These are phyloP conservation scores for Lodderomyces pseudojiufengensis DNA, from an alignment of 1,139 yeast genomes.

Conservation along the genomic window DNA sequence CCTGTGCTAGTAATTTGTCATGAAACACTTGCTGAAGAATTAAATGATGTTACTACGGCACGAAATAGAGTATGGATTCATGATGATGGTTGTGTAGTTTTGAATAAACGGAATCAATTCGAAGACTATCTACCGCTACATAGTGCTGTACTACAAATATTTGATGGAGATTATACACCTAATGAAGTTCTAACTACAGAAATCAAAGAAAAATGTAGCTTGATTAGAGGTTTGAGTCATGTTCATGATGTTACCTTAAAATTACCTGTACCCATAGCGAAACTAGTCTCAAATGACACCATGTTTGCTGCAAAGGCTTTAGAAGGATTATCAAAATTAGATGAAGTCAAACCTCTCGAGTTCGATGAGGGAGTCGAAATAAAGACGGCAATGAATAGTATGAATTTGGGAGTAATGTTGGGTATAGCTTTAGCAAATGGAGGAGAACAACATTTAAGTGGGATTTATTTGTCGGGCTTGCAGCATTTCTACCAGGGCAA, in stretches of 20 bases:
- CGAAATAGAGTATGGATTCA: constrained; percentile 46
- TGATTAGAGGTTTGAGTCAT: constrained; percentile 6
- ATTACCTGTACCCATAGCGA: constrained; percentile 17
- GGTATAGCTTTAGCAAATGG: constrained; percentile 37
- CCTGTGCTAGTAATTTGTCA: constrained; percentile 49
- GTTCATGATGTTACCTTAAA: constrained; percentile 12
- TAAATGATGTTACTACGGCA: constrained; percentile 40
- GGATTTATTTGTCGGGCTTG: constrained; percentile 29
- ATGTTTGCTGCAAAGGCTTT: constrained; percentile 7
- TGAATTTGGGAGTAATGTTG: constrained; percentile 41
- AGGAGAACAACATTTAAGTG: constrained; percentile 32
- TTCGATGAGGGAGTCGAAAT: constrained; percentile 44
- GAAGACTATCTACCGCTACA: constrained; percentile 22
- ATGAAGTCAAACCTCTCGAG: constrained; percentile 3
- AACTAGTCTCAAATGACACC: constrained; percentile 14
- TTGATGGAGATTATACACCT: constrained; percentile 17
- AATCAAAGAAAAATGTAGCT: constrained; percentile 1
- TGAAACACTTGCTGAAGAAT: constrained; percentile 35
- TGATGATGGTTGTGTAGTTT: constrained; percentile 24
- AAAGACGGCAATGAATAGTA: constrained; percentile 7
- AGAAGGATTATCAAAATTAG: constrained; percentile 10
- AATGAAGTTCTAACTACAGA: constrained; percentile 15
- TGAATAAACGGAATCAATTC: constrained; percentile 21
- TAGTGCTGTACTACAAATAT: constrained; percentile 32
- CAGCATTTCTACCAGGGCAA: constrained; percentile 26